These are phyloP conservation scores for Massospora cicadina DNA, from an alignment of 371 early-diverging fungal species.

Conservation along the genomic window DNA sequence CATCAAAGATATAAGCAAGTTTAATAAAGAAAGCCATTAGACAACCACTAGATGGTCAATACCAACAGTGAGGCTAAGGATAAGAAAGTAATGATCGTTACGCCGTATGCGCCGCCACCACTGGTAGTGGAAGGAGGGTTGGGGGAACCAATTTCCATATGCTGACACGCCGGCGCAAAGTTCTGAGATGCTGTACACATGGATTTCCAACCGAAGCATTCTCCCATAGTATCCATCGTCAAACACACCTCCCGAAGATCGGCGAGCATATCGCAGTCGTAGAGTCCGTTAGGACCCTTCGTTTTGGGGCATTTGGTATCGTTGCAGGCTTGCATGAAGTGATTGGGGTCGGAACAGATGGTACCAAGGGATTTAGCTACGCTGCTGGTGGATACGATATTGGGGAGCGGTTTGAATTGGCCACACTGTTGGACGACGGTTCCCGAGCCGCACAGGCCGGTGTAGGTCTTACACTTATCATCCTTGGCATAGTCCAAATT, in stretches of 20 bases:
- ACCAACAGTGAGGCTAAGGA: too few relatives aligned
- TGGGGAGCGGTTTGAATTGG: neutral
- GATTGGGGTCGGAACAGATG: conserved; percentile 1
- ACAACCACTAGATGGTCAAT: too few relatives aligned
- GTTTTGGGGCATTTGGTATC: neutral
- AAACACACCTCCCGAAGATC: conserved; percentile 3
- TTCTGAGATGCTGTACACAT: conserved; percentile 5
- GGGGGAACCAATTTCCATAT: neutral
- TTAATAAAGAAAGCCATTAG: too few relatives aligned
- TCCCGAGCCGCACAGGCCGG: neutral
- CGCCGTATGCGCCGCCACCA: too few relatives aligned
- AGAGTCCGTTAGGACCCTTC: neutral
- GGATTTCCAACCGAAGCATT: conserved; percentile 4
- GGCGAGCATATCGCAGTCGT: conserved; percentile 1
- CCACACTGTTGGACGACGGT: neutral
- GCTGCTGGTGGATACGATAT: neutral
- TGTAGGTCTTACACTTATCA: neutral
- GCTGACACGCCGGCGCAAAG: conserved; percentile 3
- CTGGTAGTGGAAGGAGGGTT: too few relatives aligned
- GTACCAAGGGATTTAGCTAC: conserved; percentile 1
- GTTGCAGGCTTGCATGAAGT: conserved; percentile 1
- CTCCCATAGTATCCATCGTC: conserved; percentile 3
- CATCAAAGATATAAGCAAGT: too few relatives aligned
- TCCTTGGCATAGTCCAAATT: neutral
- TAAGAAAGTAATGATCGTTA: too few relatives aligned